Conservation (phyloP, 805 yeast species). For the Spathaspora sp. region DNA sequence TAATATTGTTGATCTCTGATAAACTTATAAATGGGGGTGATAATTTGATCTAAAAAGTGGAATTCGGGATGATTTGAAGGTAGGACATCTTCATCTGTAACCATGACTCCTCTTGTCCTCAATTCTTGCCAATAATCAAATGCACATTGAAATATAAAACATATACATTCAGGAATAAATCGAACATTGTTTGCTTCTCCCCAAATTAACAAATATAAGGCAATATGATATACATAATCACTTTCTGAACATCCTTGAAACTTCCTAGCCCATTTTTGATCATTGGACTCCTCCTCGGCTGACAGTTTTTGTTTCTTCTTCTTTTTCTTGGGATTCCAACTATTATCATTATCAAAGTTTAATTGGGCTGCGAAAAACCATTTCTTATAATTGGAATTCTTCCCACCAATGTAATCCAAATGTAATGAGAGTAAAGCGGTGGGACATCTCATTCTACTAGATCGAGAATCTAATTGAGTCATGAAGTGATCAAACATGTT, state of each 20-base stretch:
- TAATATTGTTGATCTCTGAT: slow-evolving; percentile 63
- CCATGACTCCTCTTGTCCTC: not conserved
- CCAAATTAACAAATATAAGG: slow-evolving; percentile 63
- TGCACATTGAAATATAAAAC: slow-evolving; percentile 28
- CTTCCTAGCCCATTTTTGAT: slow-evolving; percentile 59
- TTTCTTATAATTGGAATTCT: slow-evolving; percentile 76
- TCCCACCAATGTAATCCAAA: slow-evolving; percentile 91
- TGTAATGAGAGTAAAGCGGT: slow-evolving; percentile 75
- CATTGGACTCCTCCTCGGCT: slow-evolving; percentile 14
- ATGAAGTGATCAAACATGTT: slow-evolving; percentile 82
- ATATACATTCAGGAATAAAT: slow-evolving; percentile 43
- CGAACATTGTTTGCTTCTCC: slow-evolving; percentile 72
- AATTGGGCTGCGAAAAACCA: slow-evolving; percentile 91
- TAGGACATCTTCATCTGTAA: slow-evolving; percentile 2
- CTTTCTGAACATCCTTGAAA: slow-evolving; percentile 53
- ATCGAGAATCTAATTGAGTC: slow-evolving; percentile 80
- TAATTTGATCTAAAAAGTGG: slow-evolving; percentile 35
- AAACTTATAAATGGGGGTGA: slow-evolving; percentile 52
- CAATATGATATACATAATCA: slow-evolving; percentile 64
- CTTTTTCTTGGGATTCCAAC: slow-evolving; percentile 14
- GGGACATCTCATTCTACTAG: slow-evolving; percentile 71
- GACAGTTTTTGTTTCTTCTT: slow-evolving; percentile 32
- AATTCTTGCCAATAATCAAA: slow-evolving; percentile 1
- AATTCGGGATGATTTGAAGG: slow-evolving; percentile 1
- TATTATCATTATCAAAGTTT: slow-evolving; percentile 67